These are phyloP conservation scores for Aspergillus tanneri DNA, from an alignment of 2,329 filamentous ascomycete species.

Conservation along the genomic window DNA sequence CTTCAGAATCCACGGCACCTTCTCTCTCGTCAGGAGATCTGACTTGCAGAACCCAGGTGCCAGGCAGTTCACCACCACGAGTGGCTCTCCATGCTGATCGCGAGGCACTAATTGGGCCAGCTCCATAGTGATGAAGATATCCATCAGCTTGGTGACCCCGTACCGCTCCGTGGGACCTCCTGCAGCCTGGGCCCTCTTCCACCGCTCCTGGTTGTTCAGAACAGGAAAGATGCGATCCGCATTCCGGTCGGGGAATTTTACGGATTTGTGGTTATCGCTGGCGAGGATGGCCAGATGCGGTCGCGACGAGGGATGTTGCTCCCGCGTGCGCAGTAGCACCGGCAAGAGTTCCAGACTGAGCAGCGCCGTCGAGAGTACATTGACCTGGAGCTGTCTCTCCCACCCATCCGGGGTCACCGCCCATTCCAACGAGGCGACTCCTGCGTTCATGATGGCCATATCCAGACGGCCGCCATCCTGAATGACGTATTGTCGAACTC, in stretches of 20 bases:
- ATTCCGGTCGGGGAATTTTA: constrained; percentile 19
- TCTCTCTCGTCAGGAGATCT: constrained; percentile 14
- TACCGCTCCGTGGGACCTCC: constrained; percentile 13
- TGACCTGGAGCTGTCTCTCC: constrained; percentile 26
- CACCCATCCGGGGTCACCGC: constrained; percentile 19
- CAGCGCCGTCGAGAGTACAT: constrained; percentile 27
- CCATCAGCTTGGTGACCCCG: constrained; percentile 16
- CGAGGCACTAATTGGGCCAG: constrained; percentile 8
- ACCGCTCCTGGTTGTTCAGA: constrained; percentile 3
- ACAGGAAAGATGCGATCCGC: constrained; percentile 5
- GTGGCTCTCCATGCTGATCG: constrained; percentile 12
- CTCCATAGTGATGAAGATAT: constrained; percentile 12
- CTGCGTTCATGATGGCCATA: constrained; percentile 41
- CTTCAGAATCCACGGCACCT: constrained; percentile 14
- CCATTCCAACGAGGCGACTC: constrained; percentile 25
- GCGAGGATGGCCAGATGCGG: constrained; percentile 25
- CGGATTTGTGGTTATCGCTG: constrained; percentile 23
- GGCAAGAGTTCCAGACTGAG: constrained; percentile 24
- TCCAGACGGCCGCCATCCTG: constrained; percentile 34
- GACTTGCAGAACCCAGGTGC: constrained; percentile 27
- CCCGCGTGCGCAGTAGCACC: constrained; percentile 10
- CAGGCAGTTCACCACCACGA: constrained; percentile 22
- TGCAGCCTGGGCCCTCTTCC: not conserved
- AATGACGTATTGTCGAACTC: constrained; percentile 26
- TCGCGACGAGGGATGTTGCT: not conserved